Percentiles rank a stretch among this genome's conserved stretches.
Conservation (phyloP, 2,329 filamentous ascomycete species). For the Fusarium redolens region DNA sequence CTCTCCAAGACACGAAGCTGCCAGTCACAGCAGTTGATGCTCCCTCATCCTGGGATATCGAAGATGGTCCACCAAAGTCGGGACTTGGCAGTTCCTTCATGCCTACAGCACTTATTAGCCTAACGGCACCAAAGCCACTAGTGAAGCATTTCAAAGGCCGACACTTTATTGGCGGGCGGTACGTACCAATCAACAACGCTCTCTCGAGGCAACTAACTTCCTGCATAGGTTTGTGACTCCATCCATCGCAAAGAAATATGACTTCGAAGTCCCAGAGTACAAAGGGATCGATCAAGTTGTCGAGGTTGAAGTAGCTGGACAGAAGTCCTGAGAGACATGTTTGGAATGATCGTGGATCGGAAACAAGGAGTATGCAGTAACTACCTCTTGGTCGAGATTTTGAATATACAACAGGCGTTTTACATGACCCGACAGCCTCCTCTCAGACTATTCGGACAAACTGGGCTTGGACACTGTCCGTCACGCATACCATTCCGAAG, state of each 20-base stretch:
- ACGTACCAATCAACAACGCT: slow-evolving; percentile 47
- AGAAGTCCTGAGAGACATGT: slow-evolving; percentile 61
- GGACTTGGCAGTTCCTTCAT: slow-evolving; percentile 84
- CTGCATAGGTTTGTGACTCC: slow-evolving; percentile 78
- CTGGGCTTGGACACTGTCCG: slow-evolving; percentile 67
- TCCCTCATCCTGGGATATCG: slow-evolving; percentile 94
- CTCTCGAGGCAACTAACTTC: slow-evolving; percentile 26
- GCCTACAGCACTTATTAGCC: slow-evolving; percentile 82
- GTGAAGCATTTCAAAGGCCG: slow-evolving; percentile 85
- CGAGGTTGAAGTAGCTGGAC: slow-evolving; percentile 69
- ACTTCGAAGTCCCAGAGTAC: slow-evolving; percentile 84
- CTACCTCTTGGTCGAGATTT: slow-evolving; percentile 13
- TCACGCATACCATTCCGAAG: slow-evolving; percentile 61
- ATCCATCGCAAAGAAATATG: slow-evolving; percentile 85
- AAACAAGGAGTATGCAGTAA: slow-evolving; percentile 8
- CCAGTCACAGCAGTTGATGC: slow-evolving; percentile 92
- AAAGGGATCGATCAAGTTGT: slow-evolving; percentile 89
- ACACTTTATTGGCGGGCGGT: slow-evolving; percentile 92
- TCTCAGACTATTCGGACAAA: slow-evolving; percentile 68
- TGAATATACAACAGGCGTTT: slow-evolving; percentile 36
- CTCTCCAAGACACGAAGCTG: slow-evolving; percentile 76
- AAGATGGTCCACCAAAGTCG: slow-evolving; percentile 80
- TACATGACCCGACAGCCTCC: slow-evolving; percentile 68
- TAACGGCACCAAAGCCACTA: slow-evolving; percentile 94
- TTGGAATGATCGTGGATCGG: slow-evolving; percentile 4